Percentiles rank a stretch among this genome's conserved stretches.
Conservation (phyloP, 345 rosid genomes). For the Reutealis trisperma region DNA sequence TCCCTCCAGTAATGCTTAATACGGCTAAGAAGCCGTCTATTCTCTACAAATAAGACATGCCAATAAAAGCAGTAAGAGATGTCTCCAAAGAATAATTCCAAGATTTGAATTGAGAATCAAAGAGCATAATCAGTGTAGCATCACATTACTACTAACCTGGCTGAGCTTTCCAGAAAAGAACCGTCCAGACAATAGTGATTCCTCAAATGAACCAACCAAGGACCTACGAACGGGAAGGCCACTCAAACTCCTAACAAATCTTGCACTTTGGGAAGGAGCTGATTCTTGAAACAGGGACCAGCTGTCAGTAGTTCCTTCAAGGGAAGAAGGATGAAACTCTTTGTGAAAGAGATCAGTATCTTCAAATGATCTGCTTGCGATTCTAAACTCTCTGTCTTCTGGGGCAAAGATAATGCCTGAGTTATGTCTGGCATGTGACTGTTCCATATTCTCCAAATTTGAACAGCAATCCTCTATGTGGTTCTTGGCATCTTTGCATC, state of each 20-base stretch:
- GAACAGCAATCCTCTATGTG: constrained; percentile 29
- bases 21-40: constrained; percentile 95
- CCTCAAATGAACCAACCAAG: constrained; percentile 97
- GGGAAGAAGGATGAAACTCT: constrained; percentile 55
- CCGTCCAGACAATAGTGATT: constrained; percentile 87
- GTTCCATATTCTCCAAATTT: constrained; percentile 42
- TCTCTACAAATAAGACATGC: constrained; percentile 47
- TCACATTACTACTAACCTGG: constrained; percentile 51
- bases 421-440: constrained; percentile 35
- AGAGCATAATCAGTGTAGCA: constrained; percentile 2
- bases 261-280: constrained; percentile 48
- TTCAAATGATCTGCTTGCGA: constrained; percentile 57
- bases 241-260: constrained; percentile 64
- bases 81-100: neutral
- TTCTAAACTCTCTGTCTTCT: constrained; percentile 42
- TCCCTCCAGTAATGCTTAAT: constrained; percentile 86
- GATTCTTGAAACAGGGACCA: constrained; percentile 48
- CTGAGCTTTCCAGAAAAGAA: constrained; percentile 58
- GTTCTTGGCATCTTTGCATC: constrained; percentile 40
- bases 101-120: neutral
- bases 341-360: constrained; percentile 48
- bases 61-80: constrained; percentile 17
- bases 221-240: constrained; percentile 79
- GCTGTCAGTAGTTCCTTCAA: constrained; percentile 46
- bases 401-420: constrained; percentile 27